phyloP scores from a whole-genome alignment of 192 early-diverging fungal species.

The Phlyctochytrium planicorne region DNA sequence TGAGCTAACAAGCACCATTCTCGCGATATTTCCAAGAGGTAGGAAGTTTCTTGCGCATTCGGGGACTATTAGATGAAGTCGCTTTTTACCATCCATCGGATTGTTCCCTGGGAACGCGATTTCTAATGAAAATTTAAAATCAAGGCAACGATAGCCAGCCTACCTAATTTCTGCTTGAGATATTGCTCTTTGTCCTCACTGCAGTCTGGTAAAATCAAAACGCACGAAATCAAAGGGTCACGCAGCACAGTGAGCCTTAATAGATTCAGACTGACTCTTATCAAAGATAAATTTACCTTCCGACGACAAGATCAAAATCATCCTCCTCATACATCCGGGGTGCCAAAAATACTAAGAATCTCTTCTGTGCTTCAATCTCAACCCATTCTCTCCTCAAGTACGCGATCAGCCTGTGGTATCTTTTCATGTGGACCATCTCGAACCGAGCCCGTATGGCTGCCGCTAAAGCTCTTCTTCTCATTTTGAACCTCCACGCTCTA shows the following conservation, averaged over 20 bases:
- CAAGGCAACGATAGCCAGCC: neutral
- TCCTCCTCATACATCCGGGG: slow-evolving; percentile 10
- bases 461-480: slow-evolving; percentile 8
- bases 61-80: slow-evolving; percentile 2
- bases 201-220: slow-evolving; percentile 18
- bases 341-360: slow-evolving; percentile 16
- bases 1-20: slow-evolving; percentile 13
- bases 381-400: slow-evolving; percentile 12
- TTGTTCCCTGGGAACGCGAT: slow-evolving; percentile 19
- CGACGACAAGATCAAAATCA: slow-evolving; percentile 17
- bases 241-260: slow-evolving; percentile 11
- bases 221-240: slow-evolving; percentile 1
- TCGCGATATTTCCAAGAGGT: slow-evolving; percentile 4
- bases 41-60: neutral
- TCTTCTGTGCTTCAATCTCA: slow-evolving; percentile 1
- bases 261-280: no score
- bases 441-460: slow-evolving; percentile 14
- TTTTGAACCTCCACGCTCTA: slow-evolving; percentile 8
- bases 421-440: slow-evolving; percentile 19
- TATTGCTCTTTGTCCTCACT: slow-evolving; percentile 20
- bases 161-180: slow-evolving; percentile 20
- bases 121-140: slow-evolving; percentile 10
- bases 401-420: slow-evolving; percentile 17
- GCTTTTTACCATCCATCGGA: slow-evolving; percentile 2
- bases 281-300: slow-evolving; percentile 12